Evolutionary conservation across 495 filamentous ascomycete genomes (phyloP).

Genomic region (Amorphotheca resinae): DNA sequence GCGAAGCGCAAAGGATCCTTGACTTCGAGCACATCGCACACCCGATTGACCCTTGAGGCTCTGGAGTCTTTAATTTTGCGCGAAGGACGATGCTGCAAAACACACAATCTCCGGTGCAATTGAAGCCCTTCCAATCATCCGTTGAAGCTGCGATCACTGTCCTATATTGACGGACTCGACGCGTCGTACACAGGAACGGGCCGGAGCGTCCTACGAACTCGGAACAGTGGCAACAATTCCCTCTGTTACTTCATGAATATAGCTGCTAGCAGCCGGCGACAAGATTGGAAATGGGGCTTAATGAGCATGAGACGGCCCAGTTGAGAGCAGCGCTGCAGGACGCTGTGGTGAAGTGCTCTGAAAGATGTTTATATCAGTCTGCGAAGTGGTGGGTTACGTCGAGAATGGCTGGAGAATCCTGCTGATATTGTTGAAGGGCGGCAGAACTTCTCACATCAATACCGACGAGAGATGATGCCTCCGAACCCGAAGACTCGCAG

Average conservation of each 20-base stretch:
- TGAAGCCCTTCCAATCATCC: not conserved
- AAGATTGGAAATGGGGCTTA: constrained; percentile 22
- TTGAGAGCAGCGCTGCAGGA: constrained; percentile 58
- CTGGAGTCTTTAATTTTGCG: too few relatives aligned
- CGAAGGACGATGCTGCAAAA: not conserved
- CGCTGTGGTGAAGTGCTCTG: constrained; percentile 79
- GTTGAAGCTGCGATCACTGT: not conserved
- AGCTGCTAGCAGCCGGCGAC: not conserved
- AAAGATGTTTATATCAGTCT: constrained; percentile 90
- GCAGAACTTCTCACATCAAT: constrained; percentile 88
- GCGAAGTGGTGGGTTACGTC: constrained; percentile 68
- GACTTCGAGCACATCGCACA: not conserved
- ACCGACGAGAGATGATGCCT: constrained; percentile 23
- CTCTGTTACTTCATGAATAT: not conserved
- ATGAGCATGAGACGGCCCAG: constrained; percentile 33
- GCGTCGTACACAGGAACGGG: not conserved
- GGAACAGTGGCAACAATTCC: not conserved
- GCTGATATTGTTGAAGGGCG: constrained; percentile 46
- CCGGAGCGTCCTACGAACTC: constrained; percentile 1
- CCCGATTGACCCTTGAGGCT: not conserved
- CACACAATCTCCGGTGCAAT: not conserved
- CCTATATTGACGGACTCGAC: not conserved
- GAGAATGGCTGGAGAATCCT: not conserved
- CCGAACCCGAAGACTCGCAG: constrained; percentile 24
- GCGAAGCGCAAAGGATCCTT: too few relatives aligned